These are phyloP conservation scores for Achaetomiella virescens DNA, from an alignment of 495 filamentous ascomycete genomes.

Conservation along the genomic window DNA sequence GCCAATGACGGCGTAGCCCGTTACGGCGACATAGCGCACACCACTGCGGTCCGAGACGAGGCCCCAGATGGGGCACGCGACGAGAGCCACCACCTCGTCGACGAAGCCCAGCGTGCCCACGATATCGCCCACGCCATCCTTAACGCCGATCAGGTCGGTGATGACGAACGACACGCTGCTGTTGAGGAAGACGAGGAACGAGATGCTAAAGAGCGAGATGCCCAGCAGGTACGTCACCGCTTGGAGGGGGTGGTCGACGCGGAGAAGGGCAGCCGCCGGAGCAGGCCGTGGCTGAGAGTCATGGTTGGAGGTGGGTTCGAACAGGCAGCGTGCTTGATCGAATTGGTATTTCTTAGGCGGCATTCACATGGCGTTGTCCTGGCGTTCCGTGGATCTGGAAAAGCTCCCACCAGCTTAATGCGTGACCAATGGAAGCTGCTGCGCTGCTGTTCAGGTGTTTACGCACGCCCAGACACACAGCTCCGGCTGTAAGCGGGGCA, in stretches of 20 bases:
- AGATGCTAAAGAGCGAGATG: constrained; percentile 91
- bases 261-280: constrained; percentile 50
- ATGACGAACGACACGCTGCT: constrained; percentile 89
- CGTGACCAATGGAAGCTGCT: no score
- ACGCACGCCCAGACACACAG: not conserved
- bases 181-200: constrained; percentile 97
- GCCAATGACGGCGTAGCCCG: constrained; percentile 76
- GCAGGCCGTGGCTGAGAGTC: constrained; percentile 27
- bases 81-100: constrained; percentile 85
- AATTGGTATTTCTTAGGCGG: no score
- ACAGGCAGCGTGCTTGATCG: no score
- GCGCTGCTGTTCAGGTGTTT: not conserved
- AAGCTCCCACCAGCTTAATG: no score
- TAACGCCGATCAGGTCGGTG: constrained; percentile 77
- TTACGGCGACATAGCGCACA: constrained; percentile 69
- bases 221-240: constrained; percentile 78
- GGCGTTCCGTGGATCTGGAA: no score
- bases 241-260: constrained; percentile 61
- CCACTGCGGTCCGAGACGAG: constrained; percentile 84
- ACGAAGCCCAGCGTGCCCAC: constrained; percentile 94
- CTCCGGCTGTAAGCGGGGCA: constrained; percentile 6
- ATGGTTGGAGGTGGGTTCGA: constrained; percentile 7
- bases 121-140: constrained; percentile 72
- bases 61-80: constrained; percentile 90
- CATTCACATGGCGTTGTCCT: not conserved